Conservation (phyloP, 1,284 basidiomycete genomes). For the Cystobasidium slooffiae region DNA sequence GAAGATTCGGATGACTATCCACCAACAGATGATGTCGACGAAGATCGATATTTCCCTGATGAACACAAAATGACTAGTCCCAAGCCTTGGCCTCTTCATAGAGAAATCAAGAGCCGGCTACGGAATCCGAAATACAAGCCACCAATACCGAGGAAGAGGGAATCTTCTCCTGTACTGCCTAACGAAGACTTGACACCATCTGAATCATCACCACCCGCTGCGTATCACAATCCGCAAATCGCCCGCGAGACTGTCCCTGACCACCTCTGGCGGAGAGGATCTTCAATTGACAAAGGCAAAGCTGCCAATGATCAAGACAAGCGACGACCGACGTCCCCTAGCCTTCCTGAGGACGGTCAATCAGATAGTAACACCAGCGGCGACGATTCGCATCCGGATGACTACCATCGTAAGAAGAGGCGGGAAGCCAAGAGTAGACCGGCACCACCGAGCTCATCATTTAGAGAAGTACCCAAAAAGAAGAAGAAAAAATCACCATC, state of each 20-base stretch:
- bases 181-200: no score
- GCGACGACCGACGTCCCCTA: not conserved
- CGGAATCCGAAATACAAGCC: no score
- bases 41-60: not conserved
- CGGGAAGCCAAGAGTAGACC: not conserved
- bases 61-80: not conserved
- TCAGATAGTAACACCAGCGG: not conserved
- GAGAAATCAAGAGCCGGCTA: not conserved
- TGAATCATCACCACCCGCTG: no score
- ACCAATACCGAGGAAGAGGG: no score
- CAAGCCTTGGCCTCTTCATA: constrained; percentile 3
- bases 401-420: no score
- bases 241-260: no score
- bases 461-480: no score
- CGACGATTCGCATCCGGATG: not conserved
- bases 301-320: not conserved
- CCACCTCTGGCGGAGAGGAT: not conserved
- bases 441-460: no score
- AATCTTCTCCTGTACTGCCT: no score
- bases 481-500: no score
- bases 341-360: not conserved
- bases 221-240: no score
- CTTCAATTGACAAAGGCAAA: not conserved
- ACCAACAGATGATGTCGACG: not conserved
- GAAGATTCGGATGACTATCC: not conserved